Evolutionary conservation across 495 filamentous ascomycete genomes (phyloP), one percentile per base, ranked within the genome.

Genomic region (Annulohypoxylon maeteangense): DNA sequence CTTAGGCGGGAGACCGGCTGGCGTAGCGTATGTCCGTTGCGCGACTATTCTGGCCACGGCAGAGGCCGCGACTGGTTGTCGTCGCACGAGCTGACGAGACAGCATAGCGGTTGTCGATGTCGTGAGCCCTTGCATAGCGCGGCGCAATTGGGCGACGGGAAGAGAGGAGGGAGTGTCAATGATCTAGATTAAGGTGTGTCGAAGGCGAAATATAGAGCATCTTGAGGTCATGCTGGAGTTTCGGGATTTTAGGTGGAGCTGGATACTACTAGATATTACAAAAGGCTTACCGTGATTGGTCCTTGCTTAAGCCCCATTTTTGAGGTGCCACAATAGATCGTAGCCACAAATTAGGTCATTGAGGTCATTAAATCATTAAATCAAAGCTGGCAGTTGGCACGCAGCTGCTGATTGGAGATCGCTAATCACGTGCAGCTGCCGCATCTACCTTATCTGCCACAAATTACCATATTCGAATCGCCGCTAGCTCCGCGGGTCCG

Each of bases 1-100:
- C 71, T 89, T 80, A 29, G 90, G 89, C 73, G 92, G 93, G 70
- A 91, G 89, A 36, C 93, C 94, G 56, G 85, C 81, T 59, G 93
- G 92, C 7, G 90, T 93, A 66, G 93, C 93, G 78, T 91, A 92
- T 74, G 87, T 88, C 67, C 89, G 77, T 45, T 67, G 78, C 72
- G 72, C 74, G 65, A 77, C 75, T 60, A 78, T 75, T 71, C 70
- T 70, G 54, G 70, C 72, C 36, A 76, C 60, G 23, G 44, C 36
- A 23, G 67, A 69, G 44, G 65, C 59, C 34, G 75, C 56, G 48
- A 70, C 18, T 7, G 68, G 69, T 18, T 74, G 68, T 10, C 61
- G 70, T n/a, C 79, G 80, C 48, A 78, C 56, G 6, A 82, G 74
- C 72, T 83, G 81, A 54, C 80, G 79, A 23, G 81, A 78, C 67